Percentiles rank a stretch among this genome's conserved stretches.
Conservation (phyloP, 768 basidiomycete genomes). For the Neoboletus magnificus region DNA sequence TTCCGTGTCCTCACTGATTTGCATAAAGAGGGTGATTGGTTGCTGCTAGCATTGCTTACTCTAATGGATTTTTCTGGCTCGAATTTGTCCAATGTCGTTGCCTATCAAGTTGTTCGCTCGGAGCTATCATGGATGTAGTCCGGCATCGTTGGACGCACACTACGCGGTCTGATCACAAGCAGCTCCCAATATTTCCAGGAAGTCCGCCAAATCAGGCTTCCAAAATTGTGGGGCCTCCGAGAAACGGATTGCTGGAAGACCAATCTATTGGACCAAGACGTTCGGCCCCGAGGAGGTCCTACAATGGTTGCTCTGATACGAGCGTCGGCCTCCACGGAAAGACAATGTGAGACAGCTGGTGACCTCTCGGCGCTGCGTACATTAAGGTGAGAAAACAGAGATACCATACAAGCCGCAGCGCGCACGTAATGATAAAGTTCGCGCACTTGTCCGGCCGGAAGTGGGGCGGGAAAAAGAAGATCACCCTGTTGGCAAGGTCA, state of each 20-base stretch:
- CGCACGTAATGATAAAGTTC: neutral
- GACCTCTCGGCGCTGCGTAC: neutral
- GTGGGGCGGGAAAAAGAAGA: neutral
- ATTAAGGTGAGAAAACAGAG: neutral
- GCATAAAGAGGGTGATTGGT: neutral
- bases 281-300: neutral
- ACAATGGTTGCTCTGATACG: neutral
- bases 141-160: neutral
- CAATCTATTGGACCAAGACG: too few relatives aligned
- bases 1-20: neutral
- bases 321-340: neutral
- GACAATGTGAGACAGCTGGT: too few relatives aligned
- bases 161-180: neutral
- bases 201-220: neutral
- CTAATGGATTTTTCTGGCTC: neutral
- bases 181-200: neutral
- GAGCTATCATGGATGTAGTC: neutral
- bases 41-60: neutral
- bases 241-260: neutral
- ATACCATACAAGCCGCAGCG: too few relatives aligned
- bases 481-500: neutral
- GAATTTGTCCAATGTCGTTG: neutral
- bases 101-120: neutral
- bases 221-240: too few relatives aligned
- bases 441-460: too few relatives aligned